Conservation (phyloP, 345 rosid species). For the Leavenworthia alabamica region DNA sequence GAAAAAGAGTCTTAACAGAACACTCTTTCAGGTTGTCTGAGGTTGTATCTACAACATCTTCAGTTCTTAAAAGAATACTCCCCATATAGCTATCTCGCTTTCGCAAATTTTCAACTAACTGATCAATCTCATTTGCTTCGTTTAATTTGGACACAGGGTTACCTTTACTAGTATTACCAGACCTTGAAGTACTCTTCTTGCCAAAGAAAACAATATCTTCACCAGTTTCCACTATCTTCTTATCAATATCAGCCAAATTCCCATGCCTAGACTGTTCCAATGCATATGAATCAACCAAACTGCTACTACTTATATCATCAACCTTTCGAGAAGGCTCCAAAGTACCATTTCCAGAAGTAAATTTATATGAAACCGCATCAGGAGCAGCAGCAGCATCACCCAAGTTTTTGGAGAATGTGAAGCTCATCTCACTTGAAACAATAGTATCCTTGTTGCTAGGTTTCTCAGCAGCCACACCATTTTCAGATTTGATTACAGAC, state of each 20-base stretch:
- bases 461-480: slow-evolving; percentile 39
- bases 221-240: slow-evolving; percentile 41
- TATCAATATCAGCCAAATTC: slow-evolving; percentile 27
- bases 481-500: slow-evolving; percentile 54
- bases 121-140: slow-evolving; percentile 46
- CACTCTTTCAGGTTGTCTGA: slow-evolving; percentile 64
- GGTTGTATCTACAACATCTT: slow-evolving; percentile 40
- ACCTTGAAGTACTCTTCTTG: slow-evolving; percentile 49
- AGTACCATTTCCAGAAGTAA: slow-evolving; percentile 42
- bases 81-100: slow-evolving; percentile 32
- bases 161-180: slow-evolving; percentile 47
- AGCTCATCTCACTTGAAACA: slow-evolving; percentile 39
- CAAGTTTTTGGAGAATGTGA: slow-evolving; percentile 47
- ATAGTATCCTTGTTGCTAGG: slow-evolving; percentile 37
- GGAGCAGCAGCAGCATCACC: slow-evolving; percentile 47
- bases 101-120: slow-evolving; percentile 30
- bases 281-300: slow-evolving; percentile 29
- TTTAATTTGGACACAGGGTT: slow-evolving; percentile 32
- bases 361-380: slow-evolving; percentile 54
- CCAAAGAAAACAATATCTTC: slow-evolving; percentile 54
- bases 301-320: slow-evolving; percentile 27
- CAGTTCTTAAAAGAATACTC: slow-evolving; percentile 45
- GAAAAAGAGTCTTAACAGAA: slow-evolving; percentile 63
- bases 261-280: slow-evolving; percentile 38
- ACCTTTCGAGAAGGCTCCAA: slow-evolving; percentile 37